Percentiles rank a stretch among this genome's conserved stretches.
phyloP scores from a whole-genome alignment of 2,329 filamentous ascomycete genomes.

The Nemania bipapillata region DNA sequence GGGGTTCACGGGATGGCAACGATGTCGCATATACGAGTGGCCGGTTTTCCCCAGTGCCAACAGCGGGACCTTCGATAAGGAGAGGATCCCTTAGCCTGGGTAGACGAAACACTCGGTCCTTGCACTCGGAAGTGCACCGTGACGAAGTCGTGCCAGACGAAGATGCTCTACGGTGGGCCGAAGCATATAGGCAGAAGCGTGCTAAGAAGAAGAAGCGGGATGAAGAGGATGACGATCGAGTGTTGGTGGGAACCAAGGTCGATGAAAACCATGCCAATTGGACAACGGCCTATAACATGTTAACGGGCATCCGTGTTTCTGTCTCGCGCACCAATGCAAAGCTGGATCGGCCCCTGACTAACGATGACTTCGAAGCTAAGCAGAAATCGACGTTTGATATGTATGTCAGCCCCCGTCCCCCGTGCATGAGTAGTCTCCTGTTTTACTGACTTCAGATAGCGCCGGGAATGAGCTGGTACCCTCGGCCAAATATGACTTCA shows the following conservation, averaged over 20 bases:
- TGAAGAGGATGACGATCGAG: conserved; percentile 90
- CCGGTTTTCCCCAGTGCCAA: conserved; percentile 77
- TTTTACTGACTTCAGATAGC: conserved; percentile 61
- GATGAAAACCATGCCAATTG: conserved; percentile 97
- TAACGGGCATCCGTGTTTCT: conserved; percentile 96
- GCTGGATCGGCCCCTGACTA: conserved; percentile 86
- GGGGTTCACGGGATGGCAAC: conserved; percentile 77
- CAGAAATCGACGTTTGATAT: conserved; percentile 99
- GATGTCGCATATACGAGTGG: conserved; percentile 77
- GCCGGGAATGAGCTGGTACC: conserved; percentile 97
- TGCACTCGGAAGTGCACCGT: conserved; percentile 83
- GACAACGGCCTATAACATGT: conserved; percentile 99
- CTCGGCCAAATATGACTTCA: conserved; percentile 99
- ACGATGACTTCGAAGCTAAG: conserved; percentile 90
- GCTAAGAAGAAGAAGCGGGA: conserved; percentile 89
- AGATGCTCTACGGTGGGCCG: conserved; percentile 90
- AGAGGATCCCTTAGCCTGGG: conserved; percentile 85
- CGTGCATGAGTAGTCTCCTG: neutral
- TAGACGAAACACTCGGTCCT: conserved; percentile 82
- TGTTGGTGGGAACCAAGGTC: conserved; percentile 95
- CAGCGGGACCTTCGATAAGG: conserved; percentile 69
- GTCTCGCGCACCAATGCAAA: conserved; percentile 97
- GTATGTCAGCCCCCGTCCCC: conserved; percentile 62
- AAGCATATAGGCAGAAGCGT: conserved; percentile 89
- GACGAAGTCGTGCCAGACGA: conserved; percentile 90